Evolutionary conservation across 441 rosid species (phyloP).

Genomic region (Manihot esculenta): DNA sequence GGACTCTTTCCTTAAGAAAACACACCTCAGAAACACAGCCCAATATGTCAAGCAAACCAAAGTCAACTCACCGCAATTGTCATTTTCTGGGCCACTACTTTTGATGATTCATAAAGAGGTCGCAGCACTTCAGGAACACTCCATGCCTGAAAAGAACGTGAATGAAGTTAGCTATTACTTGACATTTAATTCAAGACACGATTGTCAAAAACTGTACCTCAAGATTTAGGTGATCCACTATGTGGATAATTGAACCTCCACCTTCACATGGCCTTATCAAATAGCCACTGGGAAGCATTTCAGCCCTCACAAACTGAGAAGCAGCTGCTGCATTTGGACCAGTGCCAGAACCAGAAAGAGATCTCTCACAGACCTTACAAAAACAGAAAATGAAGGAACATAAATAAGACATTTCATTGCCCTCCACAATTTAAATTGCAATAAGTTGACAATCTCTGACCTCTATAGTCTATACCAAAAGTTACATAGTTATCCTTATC

Average conservation of each 20-base stretch:
- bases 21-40: neutral
- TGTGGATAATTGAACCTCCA: constrained; percentile 97
- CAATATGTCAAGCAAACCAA: neutral
- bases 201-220: constrained; percentile 48
- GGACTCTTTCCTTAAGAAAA: neutral
- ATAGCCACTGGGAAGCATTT: constrained; percentile 95
- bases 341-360: constrained; percentile 93
- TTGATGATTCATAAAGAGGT: constrained; percentile 90
- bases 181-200: neutral
- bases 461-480: neutral
- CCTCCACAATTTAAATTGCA: neutral
- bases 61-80: constrained; percentile 76
- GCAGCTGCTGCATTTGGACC: constrained; percentile 79
- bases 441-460: neutral
- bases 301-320: constrained; percentile 93
- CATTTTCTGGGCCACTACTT: constrained; percentile 89
- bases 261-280: constrained; percentile 97
- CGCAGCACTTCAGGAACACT: constrained; percentile 98
- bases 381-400: neutral
- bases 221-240: constrained; percentile 92
- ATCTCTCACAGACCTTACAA: constrained; percentile 88
- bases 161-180: neutral
- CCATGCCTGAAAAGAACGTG: constrained; percentile 64
- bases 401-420: neutral
- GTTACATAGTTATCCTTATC: neutral